A percentile compares a stretch with the other conserved stretches of the same genome.
Evolutionary conservation across 2,329 filamentous ascomycete genomes (phyloP).

Genomic region (Pseudocercospora ulei): DNA sequence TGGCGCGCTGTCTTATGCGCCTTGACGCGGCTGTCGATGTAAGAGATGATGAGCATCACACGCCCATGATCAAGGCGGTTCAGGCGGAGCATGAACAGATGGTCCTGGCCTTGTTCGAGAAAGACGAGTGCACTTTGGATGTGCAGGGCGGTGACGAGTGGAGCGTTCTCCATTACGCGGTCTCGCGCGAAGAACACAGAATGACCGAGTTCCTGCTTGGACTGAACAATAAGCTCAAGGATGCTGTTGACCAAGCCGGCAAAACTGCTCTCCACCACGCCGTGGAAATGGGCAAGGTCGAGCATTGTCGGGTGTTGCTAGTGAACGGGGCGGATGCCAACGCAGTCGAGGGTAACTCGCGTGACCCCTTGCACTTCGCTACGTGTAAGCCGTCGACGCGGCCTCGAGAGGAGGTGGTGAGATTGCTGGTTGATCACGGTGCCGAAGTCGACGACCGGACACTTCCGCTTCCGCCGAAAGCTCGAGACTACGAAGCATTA

Average conservation of each 20-base stretch:
- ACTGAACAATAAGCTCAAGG: constrained; percentile 17
- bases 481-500: constrained; percentile 7
- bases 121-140: constrained; percentile 12
- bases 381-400: constrained; percentile 16
- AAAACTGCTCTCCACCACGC: constrained; percentile 23
- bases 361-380: constrained; percentile 20
- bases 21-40: constrained; percentile 19
- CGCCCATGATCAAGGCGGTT: constrained; percentile 21
- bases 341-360: constrained; percentile 15
- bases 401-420: constrained; percentile 15
- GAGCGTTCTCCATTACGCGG: constrained; percentile 20
- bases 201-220: constrained; percentile 21
- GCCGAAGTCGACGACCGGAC: constrained; percentile 12
- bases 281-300: constrained; percentile 16
- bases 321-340: constrained; percentile 19
- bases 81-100: constrained; percentile 14
- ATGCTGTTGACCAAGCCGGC: constrained; percentile 18
- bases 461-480: constrained; percentile 8
- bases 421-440: constrained; percentile 18
- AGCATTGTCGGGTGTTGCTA: constrained; percentile 16
- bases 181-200: constrained; percentile 8
- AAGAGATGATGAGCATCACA: constrained; percentile 18
- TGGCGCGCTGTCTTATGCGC: constrained; percentile 19
- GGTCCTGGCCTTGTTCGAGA: constrained; percentile 16
- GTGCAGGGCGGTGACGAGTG: constrained; percentile 20